A percentile compares a stretch with the other conserved stretches of the same genome.
These are phyloP conservation scores for Metschnikowia hibisci DNA, from an alignment of 805 yeast species.

Conservation along the genomic window DNA sequence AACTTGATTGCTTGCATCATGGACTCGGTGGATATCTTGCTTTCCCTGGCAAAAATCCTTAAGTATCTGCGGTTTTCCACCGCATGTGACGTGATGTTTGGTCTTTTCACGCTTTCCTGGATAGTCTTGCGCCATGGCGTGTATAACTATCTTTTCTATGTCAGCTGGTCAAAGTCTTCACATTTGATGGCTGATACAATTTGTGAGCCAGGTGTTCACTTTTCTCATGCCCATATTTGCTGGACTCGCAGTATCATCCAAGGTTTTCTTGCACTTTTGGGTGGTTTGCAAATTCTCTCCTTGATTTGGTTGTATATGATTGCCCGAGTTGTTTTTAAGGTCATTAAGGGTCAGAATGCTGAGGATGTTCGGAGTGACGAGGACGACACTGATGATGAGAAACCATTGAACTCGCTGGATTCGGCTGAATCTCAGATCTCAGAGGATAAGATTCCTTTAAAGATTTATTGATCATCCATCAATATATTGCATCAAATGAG, in stretches of 20 bases:
- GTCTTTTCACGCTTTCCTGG: constrained; percentile 67
- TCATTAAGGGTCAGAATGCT: constrained; percentile 68
- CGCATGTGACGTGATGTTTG: constrained; percentile 66
- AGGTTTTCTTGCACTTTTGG: constrained; percentile 52
- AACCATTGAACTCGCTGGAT: constrained; percentile 1
- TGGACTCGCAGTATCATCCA: constrained; percentile 45
- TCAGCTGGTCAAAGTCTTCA: constrained; percentile 45
- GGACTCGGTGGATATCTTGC: constrained; percentile 77
- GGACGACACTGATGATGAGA: constrained; percentile 49
- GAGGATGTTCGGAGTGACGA: constrained; percentile 85
- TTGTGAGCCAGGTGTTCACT: constrained; percentile 33
- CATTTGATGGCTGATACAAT: constrained; percentile 42
- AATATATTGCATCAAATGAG: no score
- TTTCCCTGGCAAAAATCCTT: constrained; percentile 71
- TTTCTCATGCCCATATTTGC: constrained; percentile 27
- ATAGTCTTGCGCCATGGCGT: constrained; percentile 66
- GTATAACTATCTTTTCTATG: constrained; percentile 63
- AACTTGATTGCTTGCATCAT: constrained; percentile 71
- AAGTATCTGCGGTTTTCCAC: constrained; percentile 62
- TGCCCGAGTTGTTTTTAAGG: constrained; percentile 62
- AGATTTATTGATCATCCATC: neutral
- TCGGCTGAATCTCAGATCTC: neutral
- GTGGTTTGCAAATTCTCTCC: constrained; percentile 62
- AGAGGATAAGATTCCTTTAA: neutral
- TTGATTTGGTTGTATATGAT: constrained; percentile 75